Evolutionary conservation across 1,284 basidiomycete genomes (phyloP).

Genomic region (Leccinum pachyderme): DNA sequence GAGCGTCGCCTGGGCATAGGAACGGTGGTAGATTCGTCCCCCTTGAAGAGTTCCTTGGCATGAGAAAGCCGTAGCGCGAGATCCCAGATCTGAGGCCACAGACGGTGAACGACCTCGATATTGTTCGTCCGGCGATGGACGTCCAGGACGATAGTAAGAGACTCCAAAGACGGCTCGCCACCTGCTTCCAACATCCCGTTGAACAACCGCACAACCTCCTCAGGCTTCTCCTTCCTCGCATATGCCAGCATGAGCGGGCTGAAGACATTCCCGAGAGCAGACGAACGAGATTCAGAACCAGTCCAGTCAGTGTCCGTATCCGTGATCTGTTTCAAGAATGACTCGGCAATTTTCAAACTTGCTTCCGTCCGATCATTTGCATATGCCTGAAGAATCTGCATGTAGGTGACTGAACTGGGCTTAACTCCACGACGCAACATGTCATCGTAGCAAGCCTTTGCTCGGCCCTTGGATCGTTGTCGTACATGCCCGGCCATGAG

Average conservation of each 20-base stretch:
- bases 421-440: conserved; percentile 70
- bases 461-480: conserved; percentile 50
- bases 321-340: conserved; percentile 57
- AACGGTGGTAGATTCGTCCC: conserved; percentile 14
- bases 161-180: conserved; percentile 56
- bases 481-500: conserved; percentile 81
- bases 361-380: conserved; percentile 46
- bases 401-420: conserved; percentile 73
- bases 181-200: conserved; percentile 55
- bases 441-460: conserved; percentile 70
- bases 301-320: conserved; percentile 40
- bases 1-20: conserved; percentile 36
- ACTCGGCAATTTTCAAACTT: conserved; percentile 56
- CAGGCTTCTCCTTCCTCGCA: conserved; percentile 44
- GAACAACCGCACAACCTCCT: conserved; percentile 60
- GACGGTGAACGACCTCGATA: conserved; percentile 51
- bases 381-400: conserved; percentile 67
- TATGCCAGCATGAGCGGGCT: conserved; percentile 65
- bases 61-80: conserved; percentile 45
- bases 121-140: conserved; percentile 68
- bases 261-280: conserved; percentile 56
- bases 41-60: conserved; percentile 35
- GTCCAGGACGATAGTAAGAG: conserved; percentile 71
- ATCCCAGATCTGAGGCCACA: conserved; percentile 74
- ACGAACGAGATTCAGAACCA: conserved; percentile 37